A percentile compares a stretch with the other conserved stretches of the same genome.
Conservation (phyloP, 805 yeast genomes). For the Candida vaughaniae region DNA sequence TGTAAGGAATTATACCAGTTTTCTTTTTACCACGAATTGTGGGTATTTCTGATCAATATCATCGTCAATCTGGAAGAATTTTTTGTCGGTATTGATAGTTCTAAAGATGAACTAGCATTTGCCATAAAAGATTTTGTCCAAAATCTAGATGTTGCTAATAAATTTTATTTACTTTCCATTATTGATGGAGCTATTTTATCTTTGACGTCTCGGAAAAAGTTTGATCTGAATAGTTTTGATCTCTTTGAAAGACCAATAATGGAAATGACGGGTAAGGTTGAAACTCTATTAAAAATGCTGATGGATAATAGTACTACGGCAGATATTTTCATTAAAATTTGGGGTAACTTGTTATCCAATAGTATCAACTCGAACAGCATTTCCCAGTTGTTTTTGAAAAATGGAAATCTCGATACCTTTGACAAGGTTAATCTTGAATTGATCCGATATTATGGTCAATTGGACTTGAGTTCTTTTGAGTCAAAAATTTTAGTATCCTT, state of each 20-base stretch:
- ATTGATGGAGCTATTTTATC: slow-evolving; percentile 39
- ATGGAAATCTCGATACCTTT: slow-evolving; percentile 2
- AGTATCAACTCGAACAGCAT: slow-evolving; percentile 1
- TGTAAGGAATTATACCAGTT: slow-evolving; percentile 34
- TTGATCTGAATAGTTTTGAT: slow-evolving; percentile 7
- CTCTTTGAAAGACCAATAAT: neutral
- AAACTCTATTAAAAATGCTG: slow-evolving; percentile 8
- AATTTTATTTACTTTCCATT: slow-evolving; percentile 29
- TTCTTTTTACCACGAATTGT: slow-evolving; percentile 25
- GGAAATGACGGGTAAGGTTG: neutral
- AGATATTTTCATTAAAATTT: slow-evolving; percentile 6
- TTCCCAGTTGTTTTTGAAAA: slow-evolving; percentile 5
- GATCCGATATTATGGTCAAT: neutral
- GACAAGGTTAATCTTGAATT: slow-evolving; percentile 1
- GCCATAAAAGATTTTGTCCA: too few relatives aligned
- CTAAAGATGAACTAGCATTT: too few relatives aligned
- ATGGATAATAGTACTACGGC: neutral
- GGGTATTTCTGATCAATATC: slow-evolving; percentile 25
- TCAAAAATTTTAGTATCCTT: slow-evolving; percentile 1
- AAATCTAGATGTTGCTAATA: too few relatives aligned
- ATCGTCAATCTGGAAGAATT: too few relatives aligned
- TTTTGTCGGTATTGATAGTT: too few relatives aligned
- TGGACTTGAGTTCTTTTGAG: neutral
- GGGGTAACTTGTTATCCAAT: slow-evolving; percentile 8
- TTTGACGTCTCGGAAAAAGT: slow-evolving; percentile 23